Evolutionary conservation across 2,329 filamentous ascomycete species (phyloP), one percentile per base, ranked within the genome.

Genomic region (Drechslera avenae): DNA sequence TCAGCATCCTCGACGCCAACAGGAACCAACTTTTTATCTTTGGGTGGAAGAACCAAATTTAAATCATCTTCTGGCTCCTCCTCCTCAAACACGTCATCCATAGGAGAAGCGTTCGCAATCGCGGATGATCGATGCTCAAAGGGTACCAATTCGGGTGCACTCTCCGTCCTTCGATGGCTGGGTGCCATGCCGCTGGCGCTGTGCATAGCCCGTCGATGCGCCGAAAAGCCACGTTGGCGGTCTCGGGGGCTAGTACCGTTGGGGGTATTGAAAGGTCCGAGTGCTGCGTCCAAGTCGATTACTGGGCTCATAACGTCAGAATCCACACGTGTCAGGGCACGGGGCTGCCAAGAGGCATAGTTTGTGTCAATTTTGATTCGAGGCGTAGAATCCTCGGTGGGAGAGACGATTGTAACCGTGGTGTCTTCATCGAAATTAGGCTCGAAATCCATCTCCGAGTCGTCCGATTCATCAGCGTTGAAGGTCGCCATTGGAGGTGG

Each of bases 211-310:
- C 87, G 83, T 64, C 87, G 85, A 31, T 79, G 75, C 6, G 66
- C 68, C 3, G 60, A 65, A 46, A 73, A 73, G 10, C 72, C 71
- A 28, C 71, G 68, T 46, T 71, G 66, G 9, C 64, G 64, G 1
- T 80, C 80, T 51, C 79, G 79, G 59, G 88, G 85, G 6, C 85
- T 86, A 2, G 85, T 83, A 54, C 86, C 88, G 51, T 86, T 77
- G 19, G 89, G 89, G 0, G 91, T 96, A 64, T 95, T 94, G 73
- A 96, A 96, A 0, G 93, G 91, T 1, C 91, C 92, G 1, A 97
- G 81, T 19, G 93, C 94, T 14, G 92, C 93, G 75, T 99, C 94
- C 34, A 99, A 78, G 72, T 99, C 94, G 57, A 99, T 95, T 72
- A 97, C 88, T 6, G 89, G 87, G 66, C 86, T 90, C 44, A 87